phyloP scores from a whole-genome alignment of 176 grass and related monocot genomes.

The Leersia perrieri region DNA sequence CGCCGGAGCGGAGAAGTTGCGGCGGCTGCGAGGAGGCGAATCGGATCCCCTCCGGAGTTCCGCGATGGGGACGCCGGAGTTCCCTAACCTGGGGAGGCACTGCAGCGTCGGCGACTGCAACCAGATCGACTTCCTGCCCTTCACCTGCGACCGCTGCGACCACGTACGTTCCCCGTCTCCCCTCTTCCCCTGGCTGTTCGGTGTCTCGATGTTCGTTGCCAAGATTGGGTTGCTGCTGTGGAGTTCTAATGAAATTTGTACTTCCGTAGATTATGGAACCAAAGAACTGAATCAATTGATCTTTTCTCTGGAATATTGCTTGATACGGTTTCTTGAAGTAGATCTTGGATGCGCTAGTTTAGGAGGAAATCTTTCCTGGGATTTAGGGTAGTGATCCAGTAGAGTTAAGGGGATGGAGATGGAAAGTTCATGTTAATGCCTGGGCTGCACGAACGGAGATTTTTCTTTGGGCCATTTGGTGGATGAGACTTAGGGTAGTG shows the following conservation, averaged over 20 bases:
- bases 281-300: neutral
- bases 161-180: constrained; percentile 43
- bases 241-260: neutral
- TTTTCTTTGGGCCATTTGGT: neutral
- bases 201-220: neutral
- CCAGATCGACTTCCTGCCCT: constrained; percentile 96
- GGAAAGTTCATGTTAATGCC: neutral
- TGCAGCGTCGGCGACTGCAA: constrained; percentile 90
- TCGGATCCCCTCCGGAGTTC: no score
- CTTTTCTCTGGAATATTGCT: neutral
- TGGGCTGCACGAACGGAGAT: neutral
- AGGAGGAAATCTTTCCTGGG: neutral
- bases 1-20: neutral
- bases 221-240: neutral
- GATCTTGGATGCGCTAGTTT: constrained; percentile 20
- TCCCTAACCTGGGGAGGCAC: constrained; percentile 84
- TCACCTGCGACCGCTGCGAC: constrained; percentile 92
- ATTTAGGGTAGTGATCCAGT: neutral
- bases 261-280: neutral
- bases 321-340: neutral
- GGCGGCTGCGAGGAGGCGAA: neutral
- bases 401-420: neutral
- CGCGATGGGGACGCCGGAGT: constrained; percentile 90
- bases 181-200: neutral
- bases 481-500: no score